phyloP scores from a whole-genome alignment of 108 stramenopile species.

The Cyclotella atomus region DNA sequence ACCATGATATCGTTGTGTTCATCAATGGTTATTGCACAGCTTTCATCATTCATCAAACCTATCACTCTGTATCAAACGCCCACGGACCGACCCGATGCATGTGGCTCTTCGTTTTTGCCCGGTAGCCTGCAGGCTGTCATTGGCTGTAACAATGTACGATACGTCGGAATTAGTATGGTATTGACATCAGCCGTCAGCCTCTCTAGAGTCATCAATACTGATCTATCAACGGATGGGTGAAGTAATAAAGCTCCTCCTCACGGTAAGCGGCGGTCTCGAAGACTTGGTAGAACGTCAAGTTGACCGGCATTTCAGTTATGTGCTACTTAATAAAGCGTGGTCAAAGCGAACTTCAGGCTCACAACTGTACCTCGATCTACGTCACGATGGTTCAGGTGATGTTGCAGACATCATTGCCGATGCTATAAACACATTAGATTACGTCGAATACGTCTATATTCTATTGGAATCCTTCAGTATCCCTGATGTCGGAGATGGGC shows the following conservation, averaged over 20 bases:
- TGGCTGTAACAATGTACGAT: too few relatives aligned
- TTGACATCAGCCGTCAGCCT: too few relatives aligned
- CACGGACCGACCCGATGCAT: too few relatives aligned
- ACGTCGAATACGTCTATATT: slow-evolving; percentile 47
- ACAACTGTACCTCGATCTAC: slow-evolving; percentile 26
- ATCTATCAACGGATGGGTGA: background rate
- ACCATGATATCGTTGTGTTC: too few relatives aligned
- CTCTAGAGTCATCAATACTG: background rate
- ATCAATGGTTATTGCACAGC: too few relatives aligned
- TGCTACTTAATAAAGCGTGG: slow-evolving; percentile 4
- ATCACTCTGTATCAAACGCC: too few relatives aligned
- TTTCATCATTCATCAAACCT: too few relatives aligned
- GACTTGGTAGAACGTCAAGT: slow-evolving; percentile 48
- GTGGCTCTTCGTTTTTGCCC: too few relatives aligned
- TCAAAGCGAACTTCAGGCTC: slow-evolving; percentile 46
- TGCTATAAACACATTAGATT: slow-evolving; percentile 20
- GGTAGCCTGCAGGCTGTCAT: too few relatives aligned
- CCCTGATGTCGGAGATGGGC: background rate
- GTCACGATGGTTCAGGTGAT: background rate
- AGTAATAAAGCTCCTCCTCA: slow-evolving; percentile 4
- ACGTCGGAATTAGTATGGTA: too few relatives aligned
- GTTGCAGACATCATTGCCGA: background rate
- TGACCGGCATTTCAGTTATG: background rate
- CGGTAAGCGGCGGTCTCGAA: slow-evolving; percentile 56
- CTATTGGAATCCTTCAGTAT: slow-evolving; percentile 20